A percentile compares a stretch with the other conserved stretches of the same genome.
These are phyloP conservation scores for Nakazawaea anatomiae DNA, from an alignment of 805 yeast genomes.

Conservation along the genomic window DNA sequence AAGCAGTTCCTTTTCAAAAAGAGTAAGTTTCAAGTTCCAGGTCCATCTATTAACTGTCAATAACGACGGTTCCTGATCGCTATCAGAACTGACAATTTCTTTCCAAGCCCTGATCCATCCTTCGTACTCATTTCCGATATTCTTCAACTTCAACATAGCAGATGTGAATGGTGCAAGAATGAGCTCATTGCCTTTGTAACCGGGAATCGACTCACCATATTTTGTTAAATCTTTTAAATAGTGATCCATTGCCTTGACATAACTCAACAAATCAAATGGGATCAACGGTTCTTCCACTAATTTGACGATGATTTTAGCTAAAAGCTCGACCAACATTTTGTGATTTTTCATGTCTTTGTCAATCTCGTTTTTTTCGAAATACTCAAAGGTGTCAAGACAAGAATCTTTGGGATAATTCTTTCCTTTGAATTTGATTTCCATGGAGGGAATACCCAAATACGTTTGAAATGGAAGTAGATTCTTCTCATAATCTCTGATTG, in stretches of 20 bases:
- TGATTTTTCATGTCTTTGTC: constrained; percentile 57
- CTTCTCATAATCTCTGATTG: constrained; percentile 29
- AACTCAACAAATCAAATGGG: constrained; percentile 54
- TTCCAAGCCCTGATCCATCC: constrained; percentile 63
- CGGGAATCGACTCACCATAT: constrained; percentile 21
- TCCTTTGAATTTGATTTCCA: constrained; percentile 50
- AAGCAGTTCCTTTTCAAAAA: constrained; percentile 49
- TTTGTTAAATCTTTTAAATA: constrained; percentile 42
- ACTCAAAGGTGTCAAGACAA: constrained; percentile 59
- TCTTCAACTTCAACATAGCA: constrained; percentile 30
- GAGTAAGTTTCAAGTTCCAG: constrained; percentile 67
- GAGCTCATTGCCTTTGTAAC: constrained; percentile 13
- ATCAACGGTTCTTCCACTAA: constrained; percentile 72
- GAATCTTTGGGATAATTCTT: constrained; percentile 43
- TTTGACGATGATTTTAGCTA: constrained; percentile 48
- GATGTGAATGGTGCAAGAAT: constrained; percentile 22
- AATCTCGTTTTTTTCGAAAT: constrained; percentile 38
- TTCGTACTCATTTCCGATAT: constrained; percentile 41
- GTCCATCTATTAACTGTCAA: constrained; percentile 69
- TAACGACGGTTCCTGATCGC: constrained; percentile 68
- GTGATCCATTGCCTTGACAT: constrained; percentile 36
- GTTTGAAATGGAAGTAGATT: constrained; percentile 67
- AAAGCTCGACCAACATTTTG: constrained; percentile 46
- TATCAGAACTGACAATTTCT: constrained; percentile 40
- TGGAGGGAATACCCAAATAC: constrained; percentile 61